Base-by-base conservation (phyloP, 176 grass and related monocot genomes). In the Bolboschoenus planiculmis region DNA sequence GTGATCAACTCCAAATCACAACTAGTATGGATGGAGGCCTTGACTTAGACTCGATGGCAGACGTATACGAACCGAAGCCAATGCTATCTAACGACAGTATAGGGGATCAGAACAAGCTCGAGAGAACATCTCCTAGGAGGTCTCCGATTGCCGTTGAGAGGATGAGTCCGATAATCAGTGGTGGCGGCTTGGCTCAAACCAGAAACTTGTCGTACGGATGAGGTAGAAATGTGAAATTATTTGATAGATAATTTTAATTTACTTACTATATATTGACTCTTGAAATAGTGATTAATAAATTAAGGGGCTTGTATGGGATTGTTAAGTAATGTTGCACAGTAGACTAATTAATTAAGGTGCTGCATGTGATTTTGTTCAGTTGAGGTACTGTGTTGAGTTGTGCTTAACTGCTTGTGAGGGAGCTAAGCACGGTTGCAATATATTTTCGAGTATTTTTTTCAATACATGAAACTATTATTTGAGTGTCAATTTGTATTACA, bases 141-240 rank as follows among this genome's bases (percentile, higher is more conserved):
- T 86, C 87, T 64, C 88, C 89, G 62, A 84, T 91, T 27, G 74
- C 85, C 15, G 86, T 87, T 57, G 90, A 91, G 71, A 88, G 89
- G 76, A 88, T 92, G 53, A 90, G 76, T 31, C 88, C 90, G 54
- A 88, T 94, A 92, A 90, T 97, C 56, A 81, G 83, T 39, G 88
- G 88, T 11, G 70, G 84, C 3, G 34, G 79, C 3, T 83, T 86
- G 80, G 56, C 62, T n/a, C 84, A 72, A 85, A 77, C 83, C 24
- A 91, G 90, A 83, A 96, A 96, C 65, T 47, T 97, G 59, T 96
- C 93, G 43, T 95, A 95, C 62, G 92, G 96, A 62, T 95, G 84
- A 89, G 57, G 59, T 72, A 66, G 24, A 82, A 60, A 65, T 82
- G 46, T 31, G 72, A 77, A 30, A 53, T 85, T 82, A 18, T 82